These are phyloP conservation scores for Microthlaspi erraticum DNA, from an alignment of 345 rosid species.

Conservation along the genomic window DNA sequence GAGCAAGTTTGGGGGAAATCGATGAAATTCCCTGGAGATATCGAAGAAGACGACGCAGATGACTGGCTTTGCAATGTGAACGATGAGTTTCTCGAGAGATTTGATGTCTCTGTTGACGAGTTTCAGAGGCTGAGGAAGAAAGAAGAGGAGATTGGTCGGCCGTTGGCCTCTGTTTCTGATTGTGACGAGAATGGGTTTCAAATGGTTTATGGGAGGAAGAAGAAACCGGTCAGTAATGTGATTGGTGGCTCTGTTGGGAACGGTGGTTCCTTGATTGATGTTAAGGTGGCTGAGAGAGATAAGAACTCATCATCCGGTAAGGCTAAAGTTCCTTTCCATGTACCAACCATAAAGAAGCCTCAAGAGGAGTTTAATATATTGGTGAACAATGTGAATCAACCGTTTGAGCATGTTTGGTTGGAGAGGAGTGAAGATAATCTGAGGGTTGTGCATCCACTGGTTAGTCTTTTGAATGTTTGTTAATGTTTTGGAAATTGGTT, in stretches of 20 bases:
- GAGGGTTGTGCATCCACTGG: constrained; percentile 81
- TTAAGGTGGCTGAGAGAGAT: constrained; percentile 62
- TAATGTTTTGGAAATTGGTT: neutral
- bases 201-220: constrained; percentile 74
- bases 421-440: constrained; percentile 70
- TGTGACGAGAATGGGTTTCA: constrained; percentile 62
- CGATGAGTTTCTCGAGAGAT: constrained; percentile 72
- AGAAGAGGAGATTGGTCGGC: constrained; percentile 57
- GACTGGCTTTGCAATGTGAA: constrained; percentile 75
- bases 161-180: constrained; percentile 16
- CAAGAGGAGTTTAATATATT: constrained; percentile 75
- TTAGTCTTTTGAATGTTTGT: constrained; percentile 43
- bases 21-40: constrained; percentile 51
- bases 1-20: constrained; percentile 42
- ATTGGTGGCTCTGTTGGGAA: constrained; percentile 26
- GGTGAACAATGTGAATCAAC: constrained; percentile 76
- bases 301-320: constrained; percentile 52
- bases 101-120: constrained; percentile 67
- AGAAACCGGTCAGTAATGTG: constrained; percentile 44
- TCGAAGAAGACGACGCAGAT: constrained; percentile 61
- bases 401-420: constrained; percentile 94
- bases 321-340: constrained; percentile 80
- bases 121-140: constrained; percentile 49
- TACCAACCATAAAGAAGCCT: constrained; percentile 76
- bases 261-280: constrained; percentile 41